Base-by-base conservation (phyloP, 345 rosid genomes). In the Nephelium lappaceum region DNA sequence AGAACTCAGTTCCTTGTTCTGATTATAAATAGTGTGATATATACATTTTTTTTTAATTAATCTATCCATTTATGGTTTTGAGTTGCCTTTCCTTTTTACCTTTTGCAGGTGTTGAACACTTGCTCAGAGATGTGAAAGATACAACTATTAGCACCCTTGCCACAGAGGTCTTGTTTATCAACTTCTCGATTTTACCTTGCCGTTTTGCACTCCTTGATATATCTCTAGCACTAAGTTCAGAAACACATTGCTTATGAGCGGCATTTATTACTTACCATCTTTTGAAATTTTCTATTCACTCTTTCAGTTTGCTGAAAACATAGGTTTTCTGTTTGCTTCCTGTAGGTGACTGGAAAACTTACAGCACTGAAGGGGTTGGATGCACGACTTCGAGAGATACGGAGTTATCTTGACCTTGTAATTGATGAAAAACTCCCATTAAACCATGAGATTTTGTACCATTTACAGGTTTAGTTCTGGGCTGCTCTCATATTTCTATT, bases 51-150 rank as follows among this genome's bases (percentile, higher is more conserved):
- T n/a, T n/a, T n/a, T n/a, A n/a, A n/a, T n/a, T n/a, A 38, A 16
- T 77, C 77, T 4, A 60, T 39, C 21, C 2, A 0, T 49, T 62
- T 31, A 12, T 21, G 64, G 43, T 57, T 42, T 57, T 68, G 65
- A 43, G 47, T 64, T 42, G 19, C 73, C 70, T 55, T 66, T 45
- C 67, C 43, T 31, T 5, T 53, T 47, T 39, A 21, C 74, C 77
- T 69, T 58, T 49, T 25, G 68, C 85, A 92, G 92, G 98, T 57
- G 97, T 94, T 62, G 93, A 94, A 67, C 94, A 91, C 84, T 85
- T 93, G 85, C 88, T 93, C 24, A 86, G 95, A 81, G 98, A 94
- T 82, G 97, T 94, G 70, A 92, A 94, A 81, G 98, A 94, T 78
- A 88, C 97, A 77, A 92, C 95, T 27, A 87, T 94, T 75, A 94